Percentiles rank a stretch among this genome's conserved stretches.
phyloP scores from a whole-genome alignment of 2,329 filamentous ascomycete genomes.

The Penicillium hordei region DNA sequence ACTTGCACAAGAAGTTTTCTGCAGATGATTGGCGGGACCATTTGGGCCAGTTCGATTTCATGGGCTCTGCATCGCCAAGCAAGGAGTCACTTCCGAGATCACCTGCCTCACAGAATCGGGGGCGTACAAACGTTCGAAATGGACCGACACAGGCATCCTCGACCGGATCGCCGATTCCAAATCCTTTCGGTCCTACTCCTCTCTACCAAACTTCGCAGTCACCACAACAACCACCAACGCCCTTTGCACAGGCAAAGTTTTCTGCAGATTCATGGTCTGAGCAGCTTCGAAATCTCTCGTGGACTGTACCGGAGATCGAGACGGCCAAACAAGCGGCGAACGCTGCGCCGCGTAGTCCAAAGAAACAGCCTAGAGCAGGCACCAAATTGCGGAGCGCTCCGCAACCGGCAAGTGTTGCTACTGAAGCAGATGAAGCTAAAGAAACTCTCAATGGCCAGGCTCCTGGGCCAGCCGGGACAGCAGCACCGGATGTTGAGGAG shows the following conservation, averaged over 20 bases:
- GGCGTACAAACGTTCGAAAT: slow-evolving; percentile 24
- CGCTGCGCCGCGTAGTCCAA: slow-evolving; percentile 33
- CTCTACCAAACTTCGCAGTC: slow-evolving; percentile 8
- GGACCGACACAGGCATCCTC: slow-evolving; percentile 21
- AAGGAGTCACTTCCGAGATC: slow-evolving; percentile 25
- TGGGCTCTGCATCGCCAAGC: slow-evolving; percentile 31
- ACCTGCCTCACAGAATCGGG: slow-evolving; percentile 19
- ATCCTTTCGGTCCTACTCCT: slow-evolving; percentile 20
- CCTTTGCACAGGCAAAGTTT: slow-evolving; percentile 39
- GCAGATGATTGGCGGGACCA: slow-evolving; percentile 44
- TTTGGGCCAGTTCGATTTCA: slow-evolving; percentile 38
- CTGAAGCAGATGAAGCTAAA: slow-evolving; percentile 42
- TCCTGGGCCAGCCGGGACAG: slow-evolving; percentile 17
- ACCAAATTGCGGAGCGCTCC: slow-evolving; percentile 31
- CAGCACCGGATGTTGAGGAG: slow-evolving; percentile 35
- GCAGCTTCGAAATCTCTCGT: slow-evolving; percentile 36
- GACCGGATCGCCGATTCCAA: slow-evolving; percentile 19
- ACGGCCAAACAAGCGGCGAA: slow-evolving; percentile 28
- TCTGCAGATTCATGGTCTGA: slow-evolving; percentile 42
- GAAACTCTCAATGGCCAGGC: slow-evolving; percentile 30
- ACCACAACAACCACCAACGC: slow-evolving; percentile 28
- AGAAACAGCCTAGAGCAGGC: slow-evolving; percentile 32
- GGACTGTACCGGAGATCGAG: slow-evolving; percentile 34
- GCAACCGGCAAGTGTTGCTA: slow-evolving; percentile 38
- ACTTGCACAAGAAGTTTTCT: slow-evolving; percentile 43